A percentile compares a stretch with the other conserved stretches of the same genome.
Conservation (phyloP, 2,329 filamentous ascomycete species). For the Colletotrichum horii region DNA sequence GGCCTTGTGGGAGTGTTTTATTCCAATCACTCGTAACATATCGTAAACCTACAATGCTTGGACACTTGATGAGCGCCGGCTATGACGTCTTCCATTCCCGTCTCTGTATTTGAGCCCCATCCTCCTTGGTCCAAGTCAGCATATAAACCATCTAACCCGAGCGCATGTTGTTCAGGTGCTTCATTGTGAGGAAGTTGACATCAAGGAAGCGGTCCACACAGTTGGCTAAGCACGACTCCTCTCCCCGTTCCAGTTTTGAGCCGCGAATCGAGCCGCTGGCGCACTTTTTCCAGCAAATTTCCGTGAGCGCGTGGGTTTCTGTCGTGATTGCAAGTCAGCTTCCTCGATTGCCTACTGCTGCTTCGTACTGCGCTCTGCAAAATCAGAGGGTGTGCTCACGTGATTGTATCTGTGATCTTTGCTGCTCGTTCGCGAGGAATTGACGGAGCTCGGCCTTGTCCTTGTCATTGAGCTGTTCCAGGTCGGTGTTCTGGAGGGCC, state of each 20-base stretch:
- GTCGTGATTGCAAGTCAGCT: background rate
- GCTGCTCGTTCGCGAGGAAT: slow-evolving; percentile 82
- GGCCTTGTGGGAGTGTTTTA: background rate
- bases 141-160: background rate
- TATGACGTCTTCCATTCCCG: background rate
- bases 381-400: slow-evolving; percentile 55
- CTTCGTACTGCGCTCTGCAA: background rate
- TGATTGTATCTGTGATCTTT: slow-evolving; percentile 73
- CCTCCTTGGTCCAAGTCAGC: background rate
- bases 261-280: slow-evolving; percentile 75
- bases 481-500: slow-evolving; percentile 61
- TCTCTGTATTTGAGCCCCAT: background rate
- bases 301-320: slow-evolving; percentile 64
- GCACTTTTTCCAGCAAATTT: slow-evolving; percentile 96
- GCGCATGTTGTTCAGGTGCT: slow-evolving; percentile 74
- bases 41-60: background rate
- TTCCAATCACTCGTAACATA: background rate
- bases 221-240: slow-evolving; percentile 87
- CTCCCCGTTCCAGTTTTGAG: slow-evolving; percentile 74
- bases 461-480: slow-evolving; percentile 76
- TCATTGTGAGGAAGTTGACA: slow-evolving; percentile 82
- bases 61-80: background rate
- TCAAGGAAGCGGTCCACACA: slow-evolving; percentile 96
- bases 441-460: slow-evolving; percentile 89
- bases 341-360: background rate